These are phyloP conservation scores for Spizellomyces sp. DNA, from an alignment of 192 early-diverging fungal genomes.

Conservation along the genomic window DNA sequence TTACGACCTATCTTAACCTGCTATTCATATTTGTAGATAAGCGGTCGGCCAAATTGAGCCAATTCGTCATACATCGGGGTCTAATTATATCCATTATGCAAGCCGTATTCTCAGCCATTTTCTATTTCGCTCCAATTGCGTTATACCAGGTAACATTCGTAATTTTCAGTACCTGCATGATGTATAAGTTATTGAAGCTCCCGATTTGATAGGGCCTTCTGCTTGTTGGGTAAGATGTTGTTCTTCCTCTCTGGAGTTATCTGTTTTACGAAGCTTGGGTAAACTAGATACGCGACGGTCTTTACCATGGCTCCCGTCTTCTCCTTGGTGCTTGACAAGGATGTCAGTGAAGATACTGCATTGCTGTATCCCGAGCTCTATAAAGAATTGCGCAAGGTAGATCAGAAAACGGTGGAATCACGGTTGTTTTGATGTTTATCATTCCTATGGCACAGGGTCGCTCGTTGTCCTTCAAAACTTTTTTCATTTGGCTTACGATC, in stretches of 20 bases:
- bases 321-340: constrained; percentile 89
- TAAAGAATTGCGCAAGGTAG: constrained; percentile 85
- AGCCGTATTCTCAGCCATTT: constrained; percentile 93
- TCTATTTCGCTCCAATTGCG: constrained; percentile 97
- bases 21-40: constrained; percentile 43
- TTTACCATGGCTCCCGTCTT: constrained; percentile 98
- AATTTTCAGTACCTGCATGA: background rate
- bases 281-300: constrained; percentile 93
- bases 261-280: constrained; percentile 35
- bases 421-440: no score
- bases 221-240: background rate
- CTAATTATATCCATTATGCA: constrained; percentile 98
- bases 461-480: constrained; percentile 88
- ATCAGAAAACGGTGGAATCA: no score
- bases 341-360: constrained; percentile 87
- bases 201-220: constrained; percentile 10
- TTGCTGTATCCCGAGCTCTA: constrained; percentile 92
- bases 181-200: background rate
- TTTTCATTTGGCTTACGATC: constrained; percentile 92
- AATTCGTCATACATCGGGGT: constrained; percentile 97
- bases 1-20: no score
- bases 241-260: background rate
- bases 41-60: constrained; percentile 88
- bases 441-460: constrained; percentile 60
- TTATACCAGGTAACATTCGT: constrained; percentile 70